phyloP scores from a whole-genome alignment of 2,329 filamentous ascomycete genomes.

The Neonectria faginata region DNA sequence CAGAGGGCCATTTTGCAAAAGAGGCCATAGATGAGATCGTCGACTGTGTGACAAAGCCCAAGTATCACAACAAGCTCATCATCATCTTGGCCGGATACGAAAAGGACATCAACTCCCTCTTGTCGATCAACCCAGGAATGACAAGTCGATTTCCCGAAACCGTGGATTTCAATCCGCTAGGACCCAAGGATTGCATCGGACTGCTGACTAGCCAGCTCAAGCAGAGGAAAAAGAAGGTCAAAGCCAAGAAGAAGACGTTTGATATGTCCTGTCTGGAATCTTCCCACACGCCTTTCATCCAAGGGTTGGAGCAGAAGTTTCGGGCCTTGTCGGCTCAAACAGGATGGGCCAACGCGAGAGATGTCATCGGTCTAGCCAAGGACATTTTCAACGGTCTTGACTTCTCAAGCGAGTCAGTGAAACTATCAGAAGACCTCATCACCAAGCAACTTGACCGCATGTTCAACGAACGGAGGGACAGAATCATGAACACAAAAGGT shows the following conservation, averaged over 20 bases:
- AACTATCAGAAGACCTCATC: slow-evolving; percentile 36
- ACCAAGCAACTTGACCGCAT: slow-evolving; percentile 40
- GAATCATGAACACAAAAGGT: slow-evolving; percentile 31
- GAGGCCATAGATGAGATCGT: slow-evolving; percentile 67
- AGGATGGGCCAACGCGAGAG: slow-evolving; percentile 73
- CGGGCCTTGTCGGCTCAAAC: slow-evolving; percentile 54
- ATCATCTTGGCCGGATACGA: slow-evolving; percentile 78
- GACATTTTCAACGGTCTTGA: slow-evolving; percentile 57
- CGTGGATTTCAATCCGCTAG: slow-evolving; percentile 65
- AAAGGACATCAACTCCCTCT: slow-evolving; percentile 71
- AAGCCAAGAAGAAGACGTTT: slow-evolving; percentile 32
- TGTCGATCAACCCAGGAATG: slow-evolving; percentile 71
- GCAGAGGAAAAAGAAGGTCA: slow-evolving; percentile 41
- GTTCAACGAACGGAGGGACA: slow-evolving; percentile 27
- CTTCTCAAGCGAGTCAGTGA: slow-evolving; percentile 20
- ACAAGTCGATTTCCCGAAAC: slow-evolving; percentile 73
- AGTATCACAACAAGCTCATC: slow-evolving; percentile 70
- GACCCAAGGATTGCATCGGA: slow-evolving; percentile 54
- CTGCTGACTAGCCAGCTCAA: slow-evolving; percentile 54
- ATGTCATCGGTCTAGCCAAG: slow-evolving; percentile 67
- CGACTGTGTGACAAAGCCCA: slow-evolving; percentile 64
- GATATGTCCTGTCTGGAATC: slow-evolving; percentile 45
- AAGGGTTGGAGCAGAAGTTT: slow-evolving; percentile 49
- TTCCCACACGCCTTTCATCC: slow-evolving; percentile 22
- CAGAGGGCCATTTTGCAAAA: slow-evolving; percentile 66